Percentiles rank a stretch among this genome's conserved stretches.
phyloP scores from a whole-genome alignment of 176 grass and related monocot species.

The Musa acuminata region DNA sequence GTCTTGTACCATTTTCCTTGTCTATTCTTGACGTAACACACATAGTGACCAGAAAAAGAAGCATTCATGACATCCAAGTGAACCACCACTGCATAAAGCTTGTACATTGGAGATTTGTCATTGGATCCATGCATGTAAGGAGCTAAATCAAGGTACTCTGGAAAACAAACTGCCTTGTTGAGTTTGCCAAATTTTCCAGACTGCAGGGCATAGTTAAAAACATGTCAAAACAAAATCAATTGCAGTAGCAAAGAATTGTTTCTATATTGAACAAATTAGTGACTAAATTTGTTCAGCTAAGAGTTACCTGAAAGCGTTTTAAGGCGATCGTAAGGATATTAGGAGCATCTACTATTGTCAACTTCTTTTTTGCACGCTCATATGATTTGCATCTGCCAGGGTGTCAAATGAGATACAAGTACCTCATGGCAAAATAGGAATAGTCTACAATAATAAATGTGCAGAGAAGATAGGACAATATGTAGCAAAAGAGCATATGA shows the following conservation, averaged over 20 bases:
- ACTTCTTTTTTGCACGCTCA: conserved; percentile 24
- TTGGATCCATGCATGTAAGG: conserved; percentile 19
- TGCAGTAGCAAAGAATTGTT: neutral
- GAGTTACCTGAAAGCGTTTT: conserved; percentile 26
- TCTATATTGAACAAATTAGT: neutral
- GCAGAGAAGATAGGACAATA: neutral
- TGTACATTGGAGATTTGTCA: conserved; percentile 15
- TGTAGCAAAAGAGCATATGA: no score
- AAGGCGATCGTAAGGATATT: conserved; percentile 31
- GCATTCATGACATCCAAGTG: conserved; percentile 27
- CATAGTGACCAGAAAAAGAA: conserved; percentile 27
- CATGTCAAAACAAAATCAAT: neutral
- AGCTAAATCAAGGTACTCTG: conserved; percentile 23
- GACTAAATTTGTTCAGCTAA: neutral
- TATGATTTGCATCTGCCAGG: conserved; percentile 26
- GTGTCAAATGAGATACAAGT: neutral
- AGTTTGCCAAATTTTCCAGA: conserved; percentile 31
- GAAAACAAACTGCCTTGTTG: conserved; percentile 25
- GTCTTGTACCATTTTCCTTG: conserved; percentile 27
- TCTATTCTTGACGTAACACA: conserved; percentile 22
- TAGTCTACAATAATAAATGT: neutral
- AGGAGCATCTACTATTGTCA: conserved; percentile 21
- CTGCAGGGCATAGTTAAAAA: conserved; percentile 4
- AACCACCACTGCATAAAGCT: conserved; percentile 24
- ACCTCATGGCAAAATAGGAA: neutral